A percentile compares a stretch with the other conserved stretches of the same genome.
phyloP scores from a whole-genome alignment of 306 rosid species.

The Ammopiptanthus mongolicus region DNA sequence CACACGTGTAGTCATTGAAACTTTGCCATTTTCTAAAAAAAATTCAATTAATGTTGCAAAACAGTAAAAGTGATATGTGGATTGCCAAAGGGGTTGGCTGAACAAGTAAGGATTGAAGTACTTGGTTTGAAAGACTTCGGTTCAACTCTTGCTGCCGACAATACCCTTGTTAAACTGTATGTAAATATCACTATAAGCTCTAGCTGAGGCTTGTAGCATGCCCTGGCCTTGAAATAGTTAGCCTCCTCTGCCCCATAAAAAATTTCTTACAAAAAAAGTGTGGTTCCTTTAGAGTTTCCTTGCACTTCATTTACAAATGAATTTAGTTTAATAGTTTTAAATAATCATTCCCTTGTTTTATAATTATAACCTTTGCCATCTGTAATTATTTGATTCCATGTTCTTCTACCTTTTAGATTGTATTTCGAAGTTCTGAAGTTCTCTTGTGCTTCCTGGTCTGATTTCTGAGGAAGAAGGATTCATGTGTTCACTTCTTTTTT shows the following conservation, averaged over 20 bases:
- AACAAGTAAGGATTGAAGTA: background rate
- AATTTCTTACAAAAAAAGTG: background rate
- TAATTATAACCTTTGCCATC: background rate
- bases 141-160: background rate
- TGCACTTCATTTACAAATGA: background rate
- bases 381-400: constrained; percentile 1
- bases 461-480: background rate
- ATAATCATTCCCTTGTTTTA: background rate
- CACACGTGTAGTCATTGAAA: background rate
- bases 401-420: constrained; percentile 7
- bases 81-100: background rate
- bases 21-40: background rate
- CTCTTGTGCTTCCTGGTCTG: background rate
- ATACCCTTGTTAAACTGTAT: background rate
- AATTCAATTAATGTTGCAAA: background rate
- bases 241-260: background rate
- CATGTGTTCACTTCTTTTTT: background rate
- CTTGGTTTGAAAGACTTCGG: background rate
- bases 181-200: background rate
- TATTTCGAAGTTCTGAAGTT: background rate
- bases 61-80: background rate
- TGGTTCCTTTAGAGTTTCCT: background rate
- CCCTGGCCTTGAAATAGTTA: constrained; percentile 8
- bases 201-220: background rate
- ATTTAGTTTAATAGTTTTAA: background rate